Evolutionary conservation across 1,284 basidiomycete genomes (phyloP).

Genomic region (Apiotrichum mycotoxinovorans): DNA sequence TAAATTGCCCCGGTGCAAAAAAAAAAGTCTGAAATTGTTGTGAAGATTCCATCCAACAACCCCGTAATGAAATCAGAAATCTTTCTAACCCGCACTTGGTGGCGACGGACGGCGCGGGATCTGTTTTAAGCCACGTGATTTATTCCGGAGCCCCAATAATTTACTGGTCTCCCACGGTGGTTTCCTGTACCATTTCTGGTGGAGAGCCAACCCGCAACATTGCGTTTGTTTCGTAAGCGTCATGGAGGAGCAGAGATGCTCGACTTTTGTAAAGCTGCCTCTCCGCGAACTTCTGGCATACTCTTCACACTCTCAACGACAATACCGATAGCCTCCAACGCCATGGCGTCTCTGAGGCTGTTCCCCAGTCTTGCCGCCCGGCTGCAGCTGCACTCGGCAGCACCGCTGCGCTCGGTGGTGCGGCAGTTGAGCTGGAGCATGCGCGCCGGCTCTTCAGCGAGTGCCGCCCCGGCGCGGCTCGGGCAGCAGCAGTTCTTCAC

Average conservation of each 20-base stretch:
- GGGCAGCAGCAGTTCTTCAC: slow-evolving; percentile 7
- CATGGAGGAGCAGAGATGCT: too few species aligned
- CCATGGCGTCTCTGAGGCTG: slow-evolving; percentile 14
- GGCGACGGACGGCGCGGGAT: background rate
- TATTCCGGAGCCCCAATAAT: background rate
- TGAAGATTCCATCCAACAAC: background rate
- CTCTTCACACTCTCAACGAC: background rate
- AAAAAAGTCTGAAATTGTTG: background rate
- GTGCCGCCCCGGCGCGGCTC: background rate
- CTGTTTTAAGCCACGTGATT: background rate
- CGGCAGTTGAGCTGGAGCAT: background rate
- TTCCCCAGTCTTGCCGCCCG: slow-evolving; percentile 8
- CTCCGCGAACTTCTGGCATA: background rate
- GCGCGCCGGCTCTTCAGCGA: background rate
- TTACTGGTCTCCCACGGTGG: background rate
- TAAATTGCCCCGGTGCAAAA: too few species aligned
- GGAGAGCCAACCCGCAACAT: too few species aligned
- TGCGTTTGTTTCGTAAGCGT: background rate
- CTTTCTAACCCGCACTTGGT: background rate
- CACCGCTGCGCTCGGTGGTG: background rate
- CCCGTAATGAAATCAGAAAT: slow-evolving; percentile 6
- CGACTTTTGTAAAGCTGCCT: too few species aligned
- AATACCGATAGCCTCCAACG: background rate
- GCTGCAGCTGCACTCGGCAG: background rate
- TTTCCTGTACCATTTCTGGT: background rate